phyloP scores from a whole-genome alignment of 768 basidiomycete genomes.

The Kwoniella shandongensis region DNA sequence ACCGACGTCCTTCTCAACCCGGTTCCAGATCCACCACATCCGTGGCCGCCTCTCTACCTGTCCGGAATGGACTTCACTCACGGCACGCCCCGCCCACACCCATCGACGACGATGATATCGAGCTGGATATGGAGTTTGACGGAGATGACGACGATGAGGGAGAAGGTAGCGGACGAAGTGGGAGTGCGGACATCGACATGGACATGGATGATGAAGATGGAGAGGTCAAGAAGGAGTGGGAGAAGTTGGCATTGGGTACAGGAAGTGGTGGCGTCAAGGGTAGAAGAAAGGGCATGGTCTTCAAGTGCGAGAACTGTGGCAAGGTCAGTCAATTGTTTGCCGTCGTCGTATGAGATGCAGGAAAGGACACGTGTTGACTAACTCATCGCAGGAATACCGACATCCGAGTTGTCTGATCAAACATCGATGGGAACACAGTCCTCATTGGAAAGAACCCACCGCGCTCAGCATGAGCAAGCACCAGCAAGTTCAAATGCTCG shows the following conservation, averaged over 20 bases:
- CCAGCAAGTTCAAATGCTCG: constrained; percentile 93
- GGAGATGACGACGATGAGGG: constrained; percentile 35
- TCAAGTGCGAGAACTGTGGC: constrained; percentile 89
- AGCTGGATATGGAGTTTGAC: constrained; percentile 48
- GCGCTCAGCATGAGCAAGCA: constrained; percentile 92
- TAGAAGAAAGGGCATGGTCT: constrained; percentile 80
- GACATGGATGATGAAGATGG: constrained; percentile 44
- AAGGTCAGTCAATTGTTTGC: constrained; percentile 65
- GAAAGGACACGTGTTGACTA: too few species aligned
- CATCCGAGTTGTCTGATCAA: constrained; percentile 95
- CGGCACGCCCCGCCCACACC: constrained; percentile 6
- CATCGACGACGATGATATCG: constrained; percentile 39
- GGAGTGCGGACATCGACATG: constrained; percentile 39
- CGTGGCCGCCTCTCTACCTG: constrained; percentile 39
- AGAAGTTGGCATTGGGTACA: constrained; percentile 45
- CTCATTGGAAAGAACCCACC: constrained; percentile 90
- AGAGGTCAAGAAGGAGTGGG: constrained; percentile 29
- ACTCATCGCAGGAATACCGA: constrained; percentile 52
- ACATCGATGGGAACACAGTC: constrained; percentile 96
- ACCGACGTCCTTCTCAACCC: constrained; percentile 31
- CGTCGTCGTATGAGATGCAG: too few species aligned
- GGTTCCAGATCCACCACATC: constrained; percentile 8
- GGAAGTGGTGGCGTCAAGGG: constrained; percentile 53
- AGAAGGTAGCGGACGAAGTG: constrained; percentile 34
- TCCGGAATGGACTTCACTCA: constrained; percentile 7